phyloP scores from a whole-genome alignment of 768 basidiomycete species.

The Hygrophoropsis aurantiaca region DNA sequence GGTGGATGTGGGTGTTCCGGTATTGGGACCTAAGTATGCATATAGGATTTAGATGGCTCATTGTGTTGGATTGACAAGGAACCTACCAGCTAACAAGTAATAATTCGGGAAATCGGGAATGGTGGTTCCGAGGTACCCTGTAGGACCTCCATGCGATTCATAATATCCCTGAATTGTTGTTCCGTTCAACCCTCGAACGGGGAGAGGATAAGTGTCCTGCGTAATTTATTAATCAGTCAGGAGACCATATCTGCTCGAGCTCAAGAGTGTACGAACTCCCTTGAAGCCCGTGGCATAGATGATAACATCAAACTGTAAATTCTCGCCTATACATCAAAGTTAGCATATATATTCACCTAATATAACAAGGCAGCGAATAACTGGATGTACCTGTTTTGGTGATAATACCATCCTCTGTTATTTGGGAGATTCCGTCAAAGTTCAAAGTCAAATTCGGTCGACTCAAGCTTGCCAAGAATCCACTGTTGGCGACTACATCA shows the following conservation, averaged over 20 bases:
- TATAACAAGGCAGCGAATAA: not conserved
- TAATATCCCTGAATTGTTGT: constrained; percentile 27
- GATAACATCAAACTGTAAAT: constrained; percentile 32
- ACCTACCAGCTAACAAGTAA: constrained; percentile 30
- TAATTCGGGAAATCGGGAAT: constrained; percentile 39
- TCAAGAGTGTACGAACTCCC: constrained; percentile 18
- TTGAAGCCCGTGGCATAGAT: constrained; percentile 33
- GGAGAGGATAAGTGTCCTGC: constrained; percentile 21
- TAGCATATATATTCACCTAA: not conserved
- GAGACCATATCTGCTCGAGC: not conserved
- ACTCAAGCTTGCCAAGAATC: constrained; percentile 19
- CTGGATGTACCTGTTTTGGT: constrained; percentile 24
- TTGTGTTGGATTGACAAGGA: no score
- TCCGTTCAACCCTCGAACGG: constrained; percentile 23
- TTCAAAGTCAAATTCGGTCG: constrained; percentile 22
- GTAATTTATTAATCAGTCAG: not conserved
- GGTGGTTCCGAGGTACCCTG: constrained; percentile 31
- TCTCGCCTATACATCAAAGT: constrained; percentile 19
- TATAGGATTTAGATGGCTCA: not conserved
- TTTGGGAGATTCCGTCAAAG: constrained; percentile 21
- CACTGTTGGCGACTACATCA: constrained; percentile 26
- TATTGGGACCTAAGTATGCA: constrained; percentile 23
- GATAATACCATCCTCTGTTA: constrained; percentile 18
- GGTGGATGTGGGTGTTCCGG: constrained; percentile 22
- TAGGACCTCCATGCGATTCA: constrained; percentile 28